Evolutionary conservation across 371 early-diverging fungal genomes (phyloP), one percentile per base, ranked within the genome.

Genomic region (Mucor ambiguus): DNA sequence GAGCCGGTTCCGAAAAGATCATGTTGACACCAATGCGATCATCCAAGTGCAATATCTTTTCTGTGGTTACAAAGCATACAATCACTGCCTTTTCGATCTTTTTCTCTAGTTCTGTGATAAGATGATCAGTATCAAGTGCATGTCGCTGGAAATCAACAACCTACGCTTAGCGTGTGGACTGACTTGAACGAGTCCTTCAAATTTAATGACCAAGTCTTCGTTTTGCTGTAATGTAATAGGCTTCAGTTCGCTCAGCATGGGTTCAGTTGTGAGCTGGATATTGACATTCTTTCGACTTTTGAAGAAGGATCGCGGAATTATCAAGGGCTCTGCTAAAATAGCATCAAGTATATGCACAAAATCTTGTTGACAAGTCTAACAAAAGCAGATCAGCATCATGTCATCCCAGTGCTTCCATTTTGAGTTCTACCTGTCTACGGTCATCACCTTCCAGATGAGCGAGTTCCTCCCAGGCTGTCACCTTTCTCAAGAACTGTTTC

Each of bases 101-200:
- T 18, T 60, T 64, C 11, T 61, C 63, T 12, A 60, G 5, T 11
- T 64, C 74, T 76, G 41, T 64, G 12, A 28, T 58, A 18, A 10
- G 20, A 60, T 20, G 26, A 59, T 20, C 11, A 35, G 37, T 28
- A 38, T 44, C 12, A 5, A 18, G 10, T 35, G 30, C 22, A 5
- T 37, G 12, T 22, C 1, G 3, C 12, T 20, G n/a, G 1, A 22
- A 1, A 22, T 1, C 0, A 4, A 24, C 32, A 24, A 9, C 65
- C 48, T 72, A 66, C 72, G 46, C 29, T 69, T 74, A 10, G 57
- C 48, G 12, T 38, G 60, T 24, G 38, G 58, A 30, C 44, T 46
- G 5, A 46, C 59, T 28, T 79, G 66, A 8, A 79, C 69, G 18
- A 79, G 64, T 0, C 79, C 79, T 69, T 79, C 76, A 49, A 79